These are phyloP conservation scores for Ganoderma leucocontextum DNA, from an alignment of 1,284 basidiomycete genomes.

Conservation along the genomic window DNA sequence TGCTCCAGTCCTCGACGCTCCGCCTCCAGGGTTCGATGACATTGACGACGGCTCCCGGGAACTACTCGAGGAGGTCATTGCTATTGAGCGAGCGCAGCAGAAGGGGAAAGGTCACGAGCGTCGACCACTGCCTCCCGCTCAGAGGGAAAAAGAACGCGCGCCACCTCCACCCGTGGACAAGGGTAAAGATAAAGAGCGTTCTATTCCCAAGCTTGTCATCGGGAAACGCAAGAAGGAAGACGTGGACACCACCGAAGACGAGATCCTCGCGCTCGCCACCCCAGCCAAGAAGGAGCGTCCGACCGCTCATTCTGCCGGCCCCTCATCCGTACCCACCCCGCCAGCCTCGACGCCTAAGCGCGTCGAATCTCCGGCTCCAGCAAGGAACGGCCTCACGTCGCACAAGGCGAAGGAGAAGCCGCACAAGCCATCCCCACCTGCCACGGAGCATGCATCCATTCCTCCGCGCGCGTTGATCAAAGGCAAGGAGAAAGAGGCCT, in stretches of 20 bases:
- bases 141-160: slow-evolving; percentile 33
- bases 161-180: slow-evolving; percentile 33
- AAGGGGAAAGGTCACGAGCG: slow-evolving; percentile 40
- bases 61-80: slow-evolving; percentile 81
- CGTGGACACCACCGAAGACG: slow-evolving; percentile 50
- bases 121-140: slow-evolving; percentile 12
- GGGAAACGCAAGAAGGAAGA: slow-evolving; percentile 66
- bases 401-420: slow-evolving; percentile 47
- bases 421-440: slow-evolving; percentile 40
- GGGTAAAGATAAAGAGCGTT: slow-evolving; percentile 42
- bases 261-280: slow-evolving; percentile 64
- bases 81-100: slow-evolving; percentile 75
- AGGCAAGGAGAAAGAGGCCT: slow-evolving; percentile 61
- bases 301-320: slow-evolving; percentile 36
- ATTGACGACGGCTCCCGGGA: slow-evolving; percentile 82
- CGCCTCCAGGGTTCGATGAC: slow-evolving; percentile 22
- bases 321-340: slow-evolving; percentile 31
- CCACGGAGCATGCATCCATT: slow-evolving; percentile 39
- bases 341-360: slow-evolving; percentile 26
- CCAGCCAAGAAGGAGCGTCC: slow-evolving; percentile 70
- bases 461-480: slow-evolving; percentile 50
- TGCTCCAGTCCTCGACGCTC: slow-evolving; percentile 2
- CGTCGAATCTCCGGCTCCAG: slow-evolving; percentile 17
- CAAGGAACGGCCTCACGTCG: slow-evolving; percentile 29
- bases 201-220: slow-evolving; percentile 41